phyloP scores from a whole-genome alignment of 2,329 filamentous ascomycete genomes.

The Xylariaceae sp. region DNA sequence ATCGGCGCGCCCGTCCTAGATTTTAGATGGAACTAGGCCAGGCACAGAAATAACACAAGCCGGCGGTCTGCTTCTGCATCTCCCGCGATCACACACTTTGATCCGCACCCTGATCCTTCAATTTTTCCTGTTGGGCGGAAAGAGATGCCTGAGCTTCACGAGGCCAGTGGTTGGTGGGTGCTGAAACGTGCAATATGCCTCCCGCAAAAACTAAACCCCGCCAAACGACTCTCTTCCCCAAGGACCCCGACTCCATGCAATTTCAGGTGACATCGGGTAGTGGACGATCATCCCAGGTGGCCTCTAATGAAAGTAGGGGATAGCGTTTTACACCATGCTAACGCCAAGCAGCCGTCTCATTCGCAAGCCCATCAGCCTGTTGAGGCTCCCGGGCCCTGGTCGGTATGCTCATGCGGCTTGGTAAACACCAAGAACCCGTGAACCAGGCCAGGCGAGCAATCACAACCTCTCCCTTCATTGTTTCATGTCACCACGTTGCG shows the following conservation, averaged over 20 bases:
- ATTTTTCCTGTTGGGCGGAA: constrained; percentile 7
- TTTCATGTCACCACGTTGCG: neutral
- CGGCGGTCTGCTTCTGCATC: constrained; percentile 2
- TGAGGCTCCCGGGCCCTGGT: neutral
- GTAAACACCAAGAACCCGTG: constrained; percentile 1
- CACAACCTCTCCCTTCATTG: neutral
- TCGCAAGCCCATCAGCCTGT: too few species aligned
- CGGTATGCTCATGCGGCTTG: neutral
- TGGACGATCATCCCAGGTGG: neutral
- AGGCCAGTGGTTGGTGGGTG: constrained; percentile 8
- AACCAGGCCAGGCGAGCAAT: constrained; percentile 10
- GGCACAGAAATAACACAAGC: constrained; percentile 8
- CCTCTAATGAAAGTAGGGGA: too few species aligned
- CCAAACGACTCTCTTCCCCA: too few species aligned
- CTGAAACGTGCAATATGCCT: constrained; percentile 17
- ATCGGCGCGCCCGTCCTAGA: neutral
- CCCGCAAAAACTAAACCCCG: constrained; percentile 7
- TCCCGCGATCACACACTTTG: constrained; percentile 8
- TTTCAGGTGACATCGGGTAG: neutral
- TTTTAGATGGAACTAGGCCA: constrained; percentile 4
- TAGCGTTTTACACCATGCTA: too few species aligned
- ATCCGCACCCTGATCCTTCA: constrained; percentile 7
- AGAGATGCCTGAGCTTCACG: constrained; percentile 5
- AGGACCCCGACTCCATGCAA: constrained; percentile 5
- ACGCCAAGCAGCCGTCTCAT: too few species aligned